Evolutionary conservation across 2,329 filamentous ascomycete genomes (phyloP), one percentile per base, ranked within the genome.

Genomic region (Cercospora beticola): DNA sequence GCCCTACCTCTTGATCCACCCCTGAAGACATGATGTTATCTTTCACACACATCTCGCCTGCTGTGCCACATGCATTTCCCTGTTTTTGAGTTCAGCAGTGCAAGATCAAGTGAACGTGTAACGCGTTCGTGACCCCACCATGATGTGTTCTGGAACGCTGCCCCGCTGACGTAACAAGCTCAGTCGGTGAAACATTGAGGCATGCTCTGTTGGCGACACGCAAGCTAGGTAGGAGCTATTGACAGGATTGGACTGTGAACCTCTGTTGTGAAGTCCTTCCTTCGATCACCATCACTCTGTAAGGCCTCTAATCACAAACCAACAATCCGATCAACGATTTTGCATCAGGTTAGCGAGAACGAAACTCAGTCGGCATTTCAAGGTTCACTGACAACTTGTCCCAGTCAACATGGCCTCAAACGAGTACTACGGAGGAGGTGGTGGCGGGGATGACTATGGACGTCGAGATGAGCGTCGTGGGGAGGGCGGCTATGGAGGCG

Each of bases 381-480:
- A 16, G 14, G 18, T n/a, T 58, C 26, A n/a, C 54, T 58, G 54
- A 58, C 54, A 65, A 61, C 18, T 52, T 12, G 33, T 14, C 31
- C 10, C 31, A 52, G 26, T 49, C 23, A 57, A 52, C 43, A 76
- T 76, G 74, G 76, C 75, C 61, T 76, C 75, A 67, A 71, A 71
- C 68, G 72, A 72, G 63, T 65, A 66, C 49, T 72, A 75, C 68
- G 74, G 72, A 21, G 73, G 70, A 18, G 71, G 69, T 18, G 70
- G 72, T 9, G 73, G 71, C 10, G 61, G 70, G 9, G 49, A 70
- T 31, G 66, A 66, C 14, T 74, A 72, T 49, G 72, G 67, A 16
- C 69, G 70, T 21, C 46, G 68, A 26, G 61, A 71, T 30, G 63
- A 70, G n/a, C 60, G 60, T 10, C 61, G 61, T 26, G 36, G 30